phyloP scores from a whole-genome alignment of 768 basidiomycete genomes.

The Mycena epipterygia region DNA sequence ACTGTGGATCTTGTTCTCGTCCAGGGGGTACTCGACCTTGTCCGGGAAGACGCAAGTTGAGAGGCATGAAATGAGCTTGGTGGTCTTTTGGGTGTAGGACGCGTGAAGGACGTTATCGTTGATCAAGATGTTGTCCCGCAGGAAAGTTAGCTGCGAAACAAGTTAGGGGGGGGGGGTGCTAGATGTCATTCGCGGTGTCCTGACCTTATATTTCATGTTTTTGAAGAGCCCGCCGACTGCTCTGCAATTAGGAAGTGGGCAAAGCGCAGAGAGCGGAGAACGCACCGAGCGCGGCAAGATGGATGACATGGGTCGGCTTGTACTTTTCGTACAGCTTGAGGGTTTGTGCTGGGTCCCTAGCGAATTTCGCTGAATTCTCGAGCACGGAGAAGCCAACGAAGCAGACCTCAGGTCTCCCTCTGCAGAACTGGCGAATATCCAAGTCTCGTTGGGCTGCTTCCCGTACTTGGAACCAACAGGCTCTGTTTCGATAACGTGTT shows the following conservation, averaged over 20 bases:
- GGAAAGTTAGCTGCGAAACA: slow-evolving; percentile 79
- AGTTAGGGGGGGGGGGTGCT: background rate
- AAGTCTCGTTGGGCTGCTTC: slow-evolving; percentile 69
- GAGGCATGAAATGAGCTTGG: slow-evolving; percentile 94
- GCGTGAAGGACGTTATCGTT: slow-evolving; percentile 94
- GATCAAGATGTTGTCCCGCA: slow-evolving; percentile 95
- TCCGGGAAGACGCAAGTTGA: slow-evolving; percentile 99
- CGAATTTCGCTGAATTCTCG: background rate
- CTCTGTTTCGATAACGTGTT: slow-evolving; percentile 73
- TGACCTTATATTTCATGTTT: slow-evolving; percentile 94
- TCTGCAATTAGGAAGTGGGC: slow-evolving; percentile 8
- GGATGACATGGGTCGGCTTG: slow-evolving; percentile 96
- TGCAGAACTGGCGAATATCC: slow-evolving; percentile 74
- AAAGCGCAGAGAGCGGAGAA: background rate
- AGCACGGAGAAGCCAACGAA: background rate
- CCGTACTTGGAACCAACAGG: slow-evolving; percentile 74
- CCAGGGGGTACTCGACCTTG: slow-evolving; percentile 92
- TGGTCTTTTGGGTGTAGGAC: slow-evolving; percentile 71
- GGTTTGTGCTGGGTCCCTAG: slow-evolving; percentile 60
- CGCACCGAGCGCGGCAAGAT: slow-evolving; percentile 65
- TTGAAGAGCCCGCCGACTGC: slow-evolving; percentile 94
- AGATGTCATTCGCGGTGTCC: slow-evolving; percentile 17
- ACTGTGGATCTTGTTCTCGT: slow-evolving; percentile 92
- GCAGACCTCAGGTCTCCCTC: slow-evolving; percentile 78
- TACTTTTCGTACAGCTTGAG: slow-evolving; percentile 87